phyloP scores from a whole-genome alignment of 345 rosid genomes.

The Gossypium thurberi region DNA sequence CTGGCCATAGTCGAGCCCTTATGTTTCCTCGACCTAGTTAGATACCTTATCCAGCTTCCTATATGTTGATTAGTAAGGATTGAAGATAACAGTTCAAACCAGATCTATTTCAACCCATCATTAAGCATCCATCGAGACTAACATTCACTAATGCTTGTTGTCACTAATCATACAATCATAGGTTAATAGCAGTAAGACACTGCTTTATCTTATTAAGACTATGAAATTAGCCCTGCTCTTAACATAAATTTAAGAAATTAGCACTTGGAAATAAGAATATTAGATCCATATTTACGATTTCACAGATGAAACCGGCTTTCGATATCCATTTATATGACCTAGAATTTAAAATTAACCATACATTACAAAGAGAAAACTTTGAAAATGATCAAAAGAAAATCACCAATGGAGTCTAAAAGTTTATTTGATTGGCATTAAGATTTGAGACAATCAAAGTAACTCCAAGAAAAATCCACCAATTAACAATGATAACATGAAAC shows the following conservation, averaged over 20 bases:
- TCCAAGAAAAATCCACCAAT: neutral
- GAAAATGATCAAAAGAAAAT: neutral
- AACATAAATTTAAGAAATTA: neutral
- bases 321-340: neutral
- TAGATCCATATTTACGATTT: neutral
- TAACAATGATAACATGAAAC: neutral
- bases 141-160: neutral
- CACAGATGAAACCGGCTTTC: neutral
- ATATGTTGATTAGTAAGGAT: neutral
- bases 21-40: neutral
- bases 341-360: neutral
- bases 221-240: neutral
- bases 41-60: neutral
- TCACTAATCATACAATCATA: neutral
- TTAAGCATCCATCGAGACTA: neutral
- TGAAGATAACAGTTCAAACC: neutral
- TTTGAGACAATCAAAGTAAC: neutral
- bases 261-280: neutral
- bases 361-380: neutral
- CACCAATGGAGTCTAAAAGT: neutral
- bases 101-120: neutral
- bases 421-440: conserved; percentile 1
- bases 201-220: neutral
- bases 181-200: neutral
- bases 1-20: neutral